Percentiles rank a stretch among this genome's conserved stretches.
Evolutionary conservation across 2,329 filamentous ascomycete species (phyloP).

Genomic region (Diaporthe sp.): DNA sequence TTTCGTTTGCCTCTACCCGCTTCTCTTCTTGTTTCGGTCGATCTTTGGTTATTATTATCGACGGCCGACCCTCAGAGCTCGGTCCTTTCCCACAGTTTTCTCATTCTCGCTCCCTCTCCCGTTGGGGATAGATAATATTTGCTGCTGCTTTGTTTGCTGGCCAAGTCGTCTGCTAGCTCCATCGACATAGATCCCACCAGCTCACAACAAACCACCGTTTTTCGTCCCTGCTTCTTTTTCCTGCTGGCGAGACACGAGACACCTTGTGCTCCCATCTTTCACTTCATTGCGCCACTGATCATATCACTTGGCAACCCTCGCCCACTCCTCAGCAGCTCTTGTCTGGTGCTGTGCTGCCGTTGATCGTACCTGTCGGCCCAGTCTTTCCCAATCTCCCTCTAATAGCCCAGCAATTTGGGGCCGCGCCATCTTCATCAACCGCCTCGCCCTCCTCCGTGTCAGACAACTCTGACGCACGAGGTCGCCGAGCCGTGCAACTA

Average conservation of each 20-base stretch:
- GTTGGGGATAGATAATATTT: conserved; percentile 13
- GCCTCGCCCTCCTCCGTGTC: conserved; percentile 9
- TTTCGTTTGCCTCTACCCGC: conserved; percentile 12
- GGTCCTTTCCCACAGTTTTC: neutral
- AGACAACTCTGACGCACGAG: conserved; percentile 21
- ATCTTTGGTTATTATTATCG: conserved; percentile 25
- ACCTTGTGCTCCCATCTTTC: conserved; percentile 14
- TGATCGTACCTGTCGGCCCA: conserved; percentile 22
- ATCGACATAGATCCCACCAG: neutral
- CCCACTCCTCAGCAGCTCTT: conserved; percentile 2
- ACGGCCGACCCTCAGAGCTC: conserved; percentile 2
- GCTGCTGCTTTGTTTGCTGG: conserved; percentile 28
- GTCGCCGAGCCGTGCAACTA: conserved; percentile 14
- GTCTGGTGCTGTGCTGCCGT: conserved; percentile 22
- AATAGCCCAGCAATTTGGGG: conserved; percentile 20
- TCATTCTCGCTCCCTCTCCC: conserved; percentile 12
- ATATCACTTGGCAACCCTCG: conserved; percentile 17
- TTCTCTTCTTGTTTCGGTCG: conserved; percentile 20
- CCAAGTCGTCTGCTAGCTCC: conserved; percentile 13
- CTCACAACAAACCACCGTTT: neutral
- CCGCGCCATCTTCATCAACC: conserved; percentile 18
- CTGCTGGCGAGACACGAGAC: neutral
- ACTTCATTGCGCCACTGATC: conserved; percentile 25
- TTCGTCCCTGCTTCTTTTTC: neutral
- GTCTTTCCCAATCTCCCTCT: conserved; percentile 32